Evolutionary conservation across 176 grass and related monocot species (phyloP).

Genomic region (Zea luxurians): DNA sequence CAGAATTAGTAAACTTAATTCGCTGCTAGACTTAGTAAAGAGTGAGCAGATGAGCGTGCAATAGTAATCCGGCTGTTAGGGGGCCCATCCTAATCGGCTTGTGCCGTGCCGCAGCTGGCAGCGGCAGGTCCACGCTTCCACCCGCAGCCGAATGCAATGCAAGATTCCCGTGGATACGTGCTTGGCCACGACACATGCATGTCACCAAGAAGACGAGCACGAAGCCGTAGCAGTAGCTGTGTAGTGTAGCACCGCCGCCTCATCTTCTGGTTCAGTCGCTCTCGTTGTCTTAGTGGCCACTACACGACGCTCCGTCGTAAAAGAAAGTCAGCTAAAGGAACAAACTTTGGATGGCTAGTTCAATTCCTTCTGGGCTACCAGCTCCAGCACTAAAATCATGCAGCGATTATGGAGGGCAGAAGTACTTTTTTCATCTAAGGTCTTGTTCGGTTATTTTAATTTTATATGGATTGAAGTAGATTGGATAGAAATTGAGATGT

Average conservation of each 20-base stretch:
- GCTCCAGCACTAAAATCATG: background rate
- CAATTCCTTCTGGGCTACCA: background rate
- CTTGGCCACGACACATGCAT: background rate
- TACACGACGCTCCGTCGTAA: background rate
- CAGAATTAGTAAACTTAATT: background rate
- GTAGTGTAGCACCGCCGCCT: background rate
- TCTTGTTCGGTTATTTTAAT: no score
- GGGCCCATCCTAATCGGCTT: background rate
- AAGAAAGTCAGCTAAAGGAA: background rate
- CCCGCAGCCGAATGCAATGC: no score
- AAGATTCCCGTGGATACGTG: background rate
- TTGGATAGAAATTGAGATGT: no score
- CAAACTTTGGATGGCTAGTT: background rate
- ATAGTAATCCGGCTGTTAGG: background rate
- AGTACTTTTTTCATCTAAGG: background rate
- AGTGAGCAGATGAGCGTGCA: background rate
- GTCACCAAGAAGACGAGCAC: no score
- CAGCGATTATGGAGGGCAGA: background rate
- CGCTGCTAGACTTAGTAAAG: background rate
- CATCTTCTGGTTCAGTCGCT: background rate
- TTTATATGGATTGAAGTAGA: no score
- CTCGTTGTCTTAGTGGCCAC: background rate
- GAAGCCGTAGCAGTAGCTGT: no score
- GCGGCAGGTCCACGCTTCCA: no score
- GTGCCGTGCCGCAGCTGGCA: no score